A percentile compares a stretch with the other conserved stretches of the same genome.
Evolutionary conservation across 1,139 yeast species (phyloP).

Genomic region (Candida sanyaensis): DNA sequence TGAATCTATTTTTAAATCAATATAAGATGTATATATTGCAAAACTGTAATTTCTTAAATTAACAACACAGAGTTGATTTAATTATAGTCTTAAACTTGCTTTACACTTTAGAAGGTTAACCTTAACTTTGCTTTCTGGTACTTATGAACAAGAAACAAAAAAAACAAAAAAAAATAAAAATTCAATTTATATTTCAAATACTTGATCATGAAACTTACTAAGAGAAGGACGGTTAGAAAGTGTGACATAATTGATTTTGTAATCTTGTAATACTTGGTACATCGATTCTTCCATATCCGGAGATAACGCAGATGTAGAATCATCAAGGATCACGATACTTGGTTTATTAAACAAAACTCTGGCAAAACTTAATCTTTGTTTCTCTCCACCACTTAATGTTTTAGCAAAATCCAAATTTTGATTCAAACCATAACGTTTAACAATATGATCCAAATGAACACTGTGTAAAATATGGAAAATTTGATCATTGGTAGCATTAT

Average conservation of each 20-base stretch:
- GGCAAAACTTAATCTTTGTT: slow-evolving; percentile 90
- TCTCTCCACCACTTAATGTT: slow-evolving; percentile 92
- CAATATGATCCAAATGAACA: slow-evolving; percentile 79
- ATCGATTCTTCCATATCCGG: slow-evolving; percentile 89
- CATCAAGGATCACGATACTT: slow-evolving; percentile 82
- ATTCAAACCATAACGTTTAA: slow-evolving; percentile 35
- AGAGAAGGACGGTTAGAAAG: slow-evolving; percentile 84
- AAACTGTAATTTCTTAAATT: too few species aligned
- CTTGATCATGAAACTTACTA: slow-evolving; percentile 79
- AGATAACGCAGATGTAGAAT: slow-evolving; percentile 90
- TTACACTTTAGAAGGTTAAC: too few species aligned
- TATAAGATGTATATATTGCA: too few species aligned
- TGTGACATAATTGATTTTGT: slow-evolving; percentile 77
- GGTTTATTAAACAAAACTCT: slow-evolving; percentile 82
- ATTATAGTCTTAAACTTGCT: too few species aligned
- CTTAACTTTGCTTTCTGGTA: too few species aligned
- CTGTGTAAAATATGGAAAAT: slow-evolving; percentile 68
- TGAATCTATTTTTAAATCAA: too few species aligned
- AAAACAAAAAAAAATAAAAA: too few species aligned
- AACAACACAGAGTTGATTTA: too few species aligned
- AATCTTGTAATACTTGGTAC: slow-evolving; percentile 72
- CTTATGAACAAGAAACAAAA: not conserved
- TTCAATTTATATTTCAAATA: slow-evolving; percentile 53
- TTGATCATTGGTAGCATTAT: slow-evolving; percentile 57
- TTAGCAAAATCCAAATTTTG: slow-evolving; percentile 62